Evolutionary conservation across 2,329 filamentous ascomycete species (phyloP).

Genomic region (Ceratocystis diversiconidia): DNA sequence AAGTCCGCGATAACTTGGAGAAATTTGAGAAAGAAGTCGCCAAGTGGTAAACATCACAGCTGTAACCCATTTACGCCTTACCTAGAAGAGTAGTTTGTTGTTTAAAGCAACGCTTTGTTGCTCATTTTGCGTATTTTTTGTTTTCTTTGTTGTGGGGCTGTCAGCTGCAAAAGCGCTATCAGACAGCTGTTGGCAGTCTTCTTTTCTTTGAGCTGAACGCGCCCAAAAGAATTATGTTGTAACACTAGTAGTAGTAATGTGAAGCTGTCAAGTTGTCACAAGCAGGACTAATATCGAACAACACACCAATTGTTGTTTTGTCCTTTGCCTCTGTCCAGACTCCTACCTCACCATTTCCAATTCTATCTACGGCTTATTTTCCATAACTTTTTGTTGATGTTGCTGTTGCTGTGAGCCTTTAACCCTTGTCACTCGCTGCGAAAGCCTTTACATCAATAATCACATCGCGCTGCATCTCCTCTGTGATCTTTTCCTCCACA

Average conservation of each 20-base stretch:
- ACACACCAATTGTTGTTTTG: not conserved
- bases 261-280: constrained; percentile 7
- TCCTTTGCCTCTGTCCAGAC: not conserved
- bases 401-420: not conserved
- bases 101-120: constrained; percentile 15
- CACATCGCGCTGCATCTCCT: not conserved
- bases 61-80: not conserved
- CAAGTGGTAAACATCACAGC: not conserved
- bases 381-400: not conserved
- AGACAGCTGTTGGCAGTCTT: not conserved
- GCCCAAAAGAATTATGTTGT: not conserved
- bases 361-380: not conserved
- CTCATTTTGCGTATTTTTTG: constrained; percentile 23
- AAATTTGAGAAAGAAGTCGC: not conserved
- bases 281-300: not conserved
- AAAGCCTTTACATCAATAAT: not conserved
- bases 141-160: constrained; percentile 22
- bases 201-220: not conserved
- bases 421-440: not conserved
- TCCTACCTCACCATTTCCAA: not conserved
- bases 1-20: not conserved
- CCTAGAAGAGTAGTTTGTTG: constrained; percentile 13
- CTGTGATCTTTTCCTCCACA: not conserved
- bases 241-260: not conserved
- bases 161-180: not conserved